These are phyloP conservation scores for Spiraea crenata DNA, from an alignment of 331 rosid species.

Conservation along the genomic window DNA sequence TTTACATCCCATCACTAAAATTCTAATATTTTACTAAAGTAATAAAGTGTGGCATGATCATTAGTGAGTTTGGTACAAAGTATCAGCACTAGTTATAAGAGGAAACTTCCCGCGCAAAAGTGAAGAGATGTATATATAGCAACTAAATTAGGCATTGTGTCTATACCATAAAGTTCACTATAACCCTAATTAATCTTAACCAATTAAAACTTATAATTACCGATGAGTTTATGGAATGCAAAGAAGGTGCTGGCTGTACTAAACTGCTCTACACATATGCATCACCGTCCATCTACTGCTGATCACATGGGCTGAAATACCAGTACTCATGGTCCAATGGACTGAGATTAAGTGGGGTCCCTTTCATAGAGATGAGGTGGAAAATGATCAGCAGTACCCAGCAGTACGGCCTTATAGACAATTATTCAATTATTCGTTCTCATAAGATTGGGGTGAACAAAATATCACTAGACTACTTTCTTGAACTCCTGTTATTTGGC, in stretches of 20 bases:
- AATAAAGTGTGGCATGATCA: too few species aligned
- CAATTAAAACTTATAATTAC: not conserved
- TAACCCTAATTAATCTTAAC: not conserved
- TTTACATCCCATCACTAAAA: too few species aligned
- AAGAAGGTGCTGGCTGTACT: not conserved
- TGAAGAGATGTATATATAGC: not conserved
- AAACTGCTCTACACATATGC: conserved; percentile 21
- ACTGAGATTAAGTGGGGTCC: conserved; percentile 30
- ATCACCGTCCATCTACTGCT: conserved; percentile 21
- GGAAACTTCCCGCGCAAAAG: not conserved
- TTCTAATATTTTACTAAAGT: too few species aligned
- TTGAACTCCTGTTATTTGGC: too few species aligned
- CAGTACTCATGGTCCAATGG: conserved; percentile 4
- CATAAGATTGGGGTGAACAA: too few species aligned
- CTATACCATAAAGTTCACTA: not conserved
- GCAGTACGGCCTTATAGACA: not conserved
- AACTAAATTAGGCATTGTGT: not conserved
- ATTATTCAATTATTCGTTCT: conserved; percentile 3
- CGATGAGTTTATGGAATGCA: not conserved
- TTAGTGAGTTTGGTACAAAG: too few species aligned
- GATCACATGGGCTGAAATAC: conserved; percentile 29
- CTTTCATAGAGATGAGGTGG: conserved; percentile 10
- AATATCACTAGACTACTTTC: too few species aligned
- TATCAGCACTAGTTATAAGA: too few species aligned
- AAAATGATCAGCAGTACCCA: not conserved